These are phyloP conservation scores for Pestalotiopsis sp. DNA, from an alignment of 2,329 filamentous ascomycete species.

Conservation along the genomic window DNA sequence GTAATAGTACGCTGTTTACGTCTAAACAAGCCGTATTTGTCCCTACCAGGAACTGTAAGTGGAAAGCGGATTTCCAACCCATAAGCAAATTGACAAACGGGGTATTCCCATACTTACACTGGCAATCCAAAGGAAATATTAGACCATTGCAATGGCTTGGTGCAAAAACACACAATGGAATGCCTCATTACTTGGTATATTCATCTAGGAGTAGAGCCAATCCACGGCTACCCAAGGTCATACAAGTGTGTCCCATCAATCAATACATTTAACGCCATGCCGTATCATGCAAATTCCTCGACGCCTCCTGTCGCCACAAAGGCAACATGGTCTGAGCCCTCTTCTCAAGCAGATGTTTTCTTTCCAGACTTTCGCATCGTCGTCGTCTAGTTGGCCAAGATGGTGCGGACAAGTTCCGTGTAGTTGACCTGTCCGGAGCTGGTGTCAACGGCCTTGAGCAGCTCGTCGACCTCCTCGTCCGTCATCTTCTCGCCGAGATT, in stretches of 20 bases:
- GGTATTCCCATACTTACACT: no score
- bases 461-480: conserved; percentile 97
- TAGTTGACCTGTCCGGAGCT: conserved; percentile 98
- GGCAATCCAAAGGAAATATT: not conserved
- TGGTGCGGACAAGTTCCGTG: conserved; percentile 84
- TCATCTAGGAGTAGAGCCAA: conserved; percentile 14
- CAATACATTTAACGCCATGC: conserved; percentile 19
- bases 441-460: conserved; percentile 97
- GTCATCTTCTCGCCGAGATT: conserved; percentile 99
- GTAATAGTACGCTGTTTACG: not conserved
- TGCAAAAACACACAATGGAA: not conserved
- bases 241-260: conserved; percentile 17
- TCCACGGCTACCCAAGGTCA: conserved; percentile 15
- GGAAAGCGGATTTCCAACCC: no score
- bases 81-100: no score
- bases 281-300: conserved; percentile 17
- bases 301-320: conserved; percentile 1
- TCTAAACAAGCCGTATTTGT: not conserved
- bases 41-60: no score
- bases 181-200: conserved; percentile 12
- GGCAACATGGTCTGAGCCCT: not conserved
- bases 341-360: not conserved
- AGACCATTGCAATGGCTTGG: not conserved
- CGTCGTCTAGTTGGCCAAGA: conserved; percentile 73
- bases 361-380: not conserved